These are phyloP conservation scores for Penicillium thymicola DNA, from an alignment of 2,329 filamentous ascomycete species.

Conservation along the genomic window DNA sequence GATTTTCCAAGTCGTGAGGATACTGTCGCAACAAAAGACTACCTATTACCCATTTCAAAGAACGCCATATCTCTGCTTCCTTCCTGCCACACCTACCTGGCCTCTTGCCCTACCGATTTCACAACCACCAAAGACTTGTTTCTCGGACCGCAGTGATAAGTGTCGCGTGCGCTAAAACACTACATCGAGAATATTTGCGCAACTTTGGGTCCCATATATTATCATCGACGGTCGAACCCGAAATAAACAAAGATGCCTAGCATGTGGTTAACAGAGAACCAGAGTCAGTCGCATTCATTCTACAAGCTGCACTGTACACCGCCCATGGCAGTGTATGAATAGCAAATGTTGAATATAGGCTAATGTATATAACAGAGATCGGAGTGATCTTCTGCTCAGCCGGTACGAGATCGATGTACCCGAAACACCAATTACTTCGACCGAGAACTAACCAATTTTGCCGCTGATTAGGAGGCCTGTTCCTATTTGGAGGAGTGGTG, in stretches of 20 bases:
- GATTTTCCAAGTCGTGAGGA: no score
- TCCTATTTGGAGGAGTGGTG: constrained; percentile 88
- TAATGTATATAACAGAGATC: constrained; percentile 64
- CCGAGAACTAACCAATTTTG: constrained; percentile 15
- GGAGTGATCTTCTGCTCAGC: constrained; percentile 97
- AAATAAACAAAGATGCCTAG: constrained; percentile 63
- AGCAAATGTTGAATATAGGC: constrained; percentile 4
- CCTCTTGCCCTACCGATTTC: neutral
- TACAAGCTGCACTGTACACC: neutral
- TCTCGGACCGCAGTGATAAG: neutral
- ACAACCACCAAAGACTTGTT: neutral
- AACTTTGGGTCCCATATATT: neutral
- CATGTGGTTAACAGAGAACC: constrained; percentile 94
- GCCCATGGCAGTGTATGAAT: neutral
- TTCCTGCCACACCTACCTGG: neutral
- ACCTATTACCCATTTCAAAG: neutral
- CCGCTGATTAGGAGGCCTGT: constrained; percentile 72
- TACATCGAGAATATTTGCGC: neutral
- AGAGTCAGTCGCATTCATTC: constrained; percentile 63
- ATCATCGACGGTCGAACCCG: neutral
- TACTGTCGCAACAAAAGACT: neutral
- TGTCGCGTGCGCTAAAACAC: neutral
- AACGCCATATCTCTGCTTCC: neutral
- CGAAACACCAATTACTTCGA: neutral
- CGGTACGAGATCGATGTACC: constrained; percentile 57